Base-by-base conservation (phyloP, 768 basidiomycete genomes). In the Cystobasidium ongulense region DNA sequence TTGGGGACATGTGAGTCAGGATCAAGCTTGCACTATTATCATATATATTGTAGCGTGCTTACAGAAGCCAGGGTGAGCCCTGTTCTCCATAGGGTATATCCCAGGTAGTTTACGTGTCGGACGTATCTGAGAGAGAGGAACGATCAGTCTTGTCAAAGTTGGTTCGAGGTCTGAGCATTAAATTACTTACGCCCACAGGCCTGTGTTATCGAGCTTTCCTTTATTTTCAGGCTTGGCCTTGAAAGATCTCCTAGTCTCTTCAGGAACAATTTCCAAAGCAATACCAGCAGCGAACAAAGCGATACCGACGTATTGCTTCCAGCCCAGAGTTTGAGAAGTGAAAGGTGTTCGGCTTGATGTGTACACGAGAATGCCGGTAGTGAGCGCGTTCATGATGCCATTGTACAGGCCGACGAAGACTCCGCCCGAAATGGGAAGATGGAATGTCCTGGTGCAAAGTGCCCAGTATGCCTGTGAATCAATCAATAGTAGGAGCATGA, bases 31-130 rank as follows among this genome's bases (percentile, higher is more conserved):
- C 8, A 8, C 5, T 13, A 23, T 62, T 18, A n/a, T 11, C 31
- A n/a, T 23, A 17, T 66, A n/a, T 5, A 33, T 27, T 7, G 1
- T 4, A 52, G 1, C 52, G 18, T 21, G 72, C 72, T 54, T 35
- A 75, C 76, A 35, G 77, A 75, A 10, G 76, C 66, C 35, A 78
- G 46, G 18, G 76, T 72, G 21, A 76, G 63, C 18, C 77, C 77
- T 46, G 74, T 75, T 18, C 76, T 65, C 75, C 75, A 76, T 21
- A 78, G 38, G 21, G 75, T 65, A 70, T 78, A 78, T 33, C 76
- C 76, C 15, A 75, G 57, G 70, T 76, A 78, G 71, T 77, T 78
- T 43, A 76, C 76, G 70, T 78, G 77, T 63, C 77, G 73, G 18
- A 77, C 74, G 57, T 77, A 41, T 17, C 74, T 74, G 59, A 63